A percentile compares a stretch with the other conserved stretches of the same genome.
Evolutionary conservation across 208 protist species (phyloP).

Genomic region (Crithidia sp.): DNA sequence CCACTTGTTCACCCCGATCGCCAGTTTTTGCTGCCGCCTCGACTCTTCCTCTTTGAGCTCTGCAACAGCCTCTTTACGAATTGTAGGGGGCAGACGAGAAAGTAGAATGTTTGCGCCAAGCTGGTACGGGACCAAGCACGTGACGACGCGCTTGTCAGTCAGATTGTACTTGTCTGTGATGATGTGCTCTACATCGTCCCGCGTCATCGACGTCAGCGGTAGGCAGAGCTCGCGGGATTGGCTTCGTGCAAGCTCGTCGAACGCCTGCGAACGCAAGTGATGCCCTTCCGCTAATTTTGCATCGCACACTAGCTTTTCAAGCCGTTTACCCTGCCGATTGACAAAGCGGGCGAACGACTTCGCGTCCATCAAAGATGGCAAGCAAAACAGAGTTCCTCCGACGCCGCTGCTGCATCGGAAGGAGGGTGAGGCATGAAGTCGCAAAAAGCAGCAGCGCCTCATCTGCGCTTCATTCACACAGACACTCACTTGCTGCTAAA

Average conservation of each 20-base stretch:
- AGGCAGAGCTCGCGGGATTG: constrained; percentile 42
- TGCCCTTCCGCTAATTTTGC: constrained; percentile 27
- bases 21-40: constrained; percentile 3
- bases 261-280: constrained; percentile 46
- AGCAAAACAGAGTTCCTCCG: constrained; percentile 47
- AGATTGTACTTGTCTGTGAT: constrained; percentile 67
- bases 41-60: constrained; percentile 71
- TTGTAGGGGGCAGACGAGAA: constrained; percentile 52
- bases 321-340: constrained; percentile 35
- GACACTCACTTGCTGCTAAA: too few relatives aligned
- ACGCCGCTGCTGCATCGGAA: background rate
- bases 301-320: constrained; percentile 48
- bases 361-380: constrained; percentile 83
- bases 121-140: constrained; percentile 90
- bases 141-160: constrained; percentile 63
- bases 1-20: constrained; percentile 34
- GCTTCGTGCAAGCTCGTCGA: constrained; percentile 33
- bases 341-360: constrained; percentile 68
- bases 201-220: constrained; percentile 47
- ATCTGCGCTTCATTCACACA: background rate
- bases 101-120: constrained; percentile 85
- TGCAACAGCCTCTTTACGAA: constrained; percentile 46
- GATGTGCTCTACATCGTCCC: constrained; percentile 67
- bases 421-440: background rate
- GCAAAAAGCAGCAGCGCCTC: background rate